Evolutionary conservation across 208 protist genomes (phyloP).

Genomic region (Dictyostelium gargantuum): DNA sequence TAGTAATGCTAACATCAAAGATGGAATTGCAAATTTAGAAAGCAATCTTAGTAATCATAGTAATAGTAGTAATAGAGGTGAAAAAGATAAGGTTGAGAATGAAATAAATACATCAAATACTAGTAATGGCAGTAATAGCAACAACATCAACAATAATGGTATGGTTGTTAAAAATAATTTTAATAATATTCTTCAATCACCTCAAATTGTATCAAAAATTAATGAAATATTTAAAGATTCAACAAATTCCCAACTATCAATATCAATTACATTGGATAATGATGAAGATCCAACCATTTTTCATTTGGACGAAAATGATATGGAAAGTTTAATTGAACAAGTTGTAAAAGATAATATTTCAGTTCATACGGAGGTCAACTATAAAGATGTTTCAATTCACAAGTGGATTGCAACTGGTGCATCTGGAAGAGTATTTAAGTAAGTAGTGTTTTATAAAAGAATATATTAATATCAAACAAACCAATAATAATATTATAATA

Average conservation of each 20-base stretch:
- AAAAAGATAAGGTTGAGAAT: neutral
- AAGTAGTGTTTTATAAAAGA: neutral
- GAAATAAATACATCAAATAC: neutral
- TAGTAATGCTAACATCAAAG: neutral
- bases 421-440: conserved; percentile 31
- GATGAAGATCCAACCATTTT: neutral
- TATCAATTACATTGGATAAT: neutral
- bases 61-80: neutral
- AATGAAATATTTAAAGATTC: neutral
- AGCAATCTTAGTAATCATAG: neutral
- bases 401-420: conserved; percentile 37
- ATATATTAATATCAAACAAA: neutral
- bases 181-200: neutral
- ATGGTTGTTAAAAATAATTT: neutral
- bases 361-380: conserved; percentile 16
- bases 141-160: neutral
- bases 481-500: no score
- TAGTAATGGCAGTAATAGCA: neutral
- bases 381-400: neutral
- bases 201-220: neutral
- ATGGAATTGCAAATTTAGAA: neutral
- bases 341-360: conserved; percentile 34
- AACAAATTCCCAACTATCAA: neutral
- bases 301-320: neutral
- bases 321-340: conserved; percentile 19